These are phyloP conservation scores for Posidonia australis DNA, from an alignment of 106 monocot genomes.

Conservation along the genomic window DNA sequence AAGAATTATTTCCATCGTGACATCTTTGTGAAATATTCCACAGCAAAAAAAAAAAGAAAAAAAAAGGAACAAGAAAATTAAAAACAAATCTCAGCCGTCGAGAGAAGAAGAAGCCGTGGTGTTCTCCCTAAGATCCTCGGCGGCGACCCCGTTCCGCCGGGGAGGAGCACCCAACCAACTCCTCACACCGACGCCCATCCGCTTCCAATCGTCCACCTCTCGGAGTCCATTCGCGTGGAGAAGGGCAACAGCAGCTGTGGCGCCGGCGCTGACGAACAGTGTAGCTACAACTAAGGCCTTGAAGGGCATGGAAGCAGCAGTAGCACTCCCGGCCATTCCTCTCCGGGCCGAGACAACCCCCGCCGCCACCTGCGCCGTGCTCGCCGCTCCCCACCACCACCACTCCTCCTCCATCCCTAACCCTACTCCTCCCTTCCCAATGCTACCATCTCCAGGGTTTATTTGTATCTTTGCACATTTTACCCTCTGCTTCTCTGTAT, in stretches of 20 bases:
- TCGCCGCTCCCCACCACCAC: slow-evolving; percentile 78
- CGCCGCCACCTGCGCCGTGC: slow-evolving; percentile 51
- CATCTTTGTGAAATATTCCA: no score
- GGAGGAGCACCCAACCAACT: slow-evolving; percentile 42
- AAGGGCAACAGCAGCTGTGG: slow-evolving; percentile 37
- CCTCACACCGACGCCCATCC: slow-evolving; percentile 39
- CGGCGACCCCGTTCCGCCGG: neutral
- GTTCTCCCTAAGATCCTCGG: neutral
- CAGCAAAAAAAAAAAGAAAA: no score
- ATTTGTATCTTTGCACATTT: no score
- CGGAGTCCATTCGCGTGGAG: slow-evolving; percentile 46
- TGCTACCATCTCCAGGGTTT: no score
- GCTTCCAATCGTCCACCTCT: slow-evolving; percentile 64
- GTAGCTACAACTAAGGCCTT: slow-evolving; percentile 79
- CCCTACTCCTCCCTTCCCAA: neutral
- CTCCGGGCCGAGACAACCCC: slow-evolving; percentile 49
- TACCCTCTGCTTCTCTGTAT: no score
- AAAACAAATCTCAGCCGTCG: no score
- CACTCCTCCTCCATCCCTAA: slow-evolving; percentile 15
- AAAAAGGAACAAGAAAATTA: no score
- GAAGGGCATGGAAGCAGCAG: slow-evolving; percentile 57
- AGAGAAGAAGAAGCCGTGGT: neutral
- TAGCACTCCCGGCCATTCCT: slow-evolving; percentile 22
- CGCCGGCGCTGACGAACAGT: slow-evolving; percentile 75
- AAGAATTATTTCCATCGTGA: no score